A percentile compares a stretch with the other conserved stretches of the same genome.
Conservation (phyloP, 2,329 filamentous ascomycete species). For the Nemania diffusa region DNA sequence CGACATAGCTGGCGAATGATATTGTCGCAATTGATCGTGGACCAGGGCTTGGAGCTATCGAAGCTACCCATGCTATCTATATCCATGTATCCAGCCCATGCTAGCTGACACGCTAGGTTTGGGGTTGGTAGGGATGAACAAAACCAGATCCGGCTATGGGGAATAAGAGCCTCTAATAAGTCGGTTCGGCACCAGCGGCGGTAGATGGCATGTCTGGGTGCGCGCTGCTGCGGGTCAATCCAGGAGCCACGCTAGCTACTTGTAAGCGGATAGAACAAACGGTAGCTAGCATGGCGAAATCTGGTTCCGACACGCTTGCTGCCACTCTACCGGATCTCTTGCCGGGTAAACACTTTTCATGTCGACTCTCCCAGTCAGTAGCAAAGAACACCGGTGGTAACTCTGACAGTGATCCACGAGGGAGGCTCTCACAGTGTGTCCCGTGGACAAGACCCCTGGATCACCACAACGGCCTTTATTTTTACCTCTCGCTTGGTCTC, state of each 20-base stretch:
- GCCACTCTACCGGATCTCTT: constrained; percentile 32
- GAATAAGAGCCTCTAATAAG: constrained; percentile 30
- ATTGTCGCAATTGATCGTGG: constrained; percentile 17
- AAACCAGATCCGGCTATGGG: constrained; percentile 37
- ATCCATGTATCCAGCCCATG: no score
- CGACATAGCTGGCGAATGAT: constrained; percentile 1
- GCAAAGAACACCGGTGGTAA: no score
- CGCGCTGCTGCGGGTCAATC: constrained; percentile 40
- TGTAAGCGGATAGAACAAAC: constrained; percentile 3
- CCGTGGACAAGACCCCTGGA: no score
- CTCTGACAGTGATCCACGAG: no score
- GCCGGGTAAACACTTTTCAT: constrained; percentile 43
- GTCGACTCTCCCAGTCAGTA: not conserved
- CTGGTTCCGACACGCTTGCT: constrained; percentile 29
- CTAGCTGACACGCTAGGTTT: constrained; percentile 14
- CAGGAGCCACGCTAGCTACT: constrained; percentile 12
- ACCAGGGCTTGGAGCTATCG: not conserved
- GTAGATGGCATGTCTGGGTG: constrained; percentile 39
- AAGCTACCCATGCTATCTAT: constrained; percentile 6
- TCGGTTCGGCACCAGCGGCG: constrained; percentile 45
- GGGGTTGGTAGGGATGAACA: constrained; percentile 16
- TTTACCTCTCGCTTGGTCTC: not conserved
- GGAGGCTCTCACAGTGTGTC: no score
- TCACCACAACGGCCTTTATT: not conserved
- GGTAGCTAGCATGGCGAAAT: constrained; percentile 30